Percentiles rank a stretch among this genome's conserved stretches.
phyloP scores from a whole-genome alignment of 768 basidiomycete species.

The Mrakia blollopis region DNA sequence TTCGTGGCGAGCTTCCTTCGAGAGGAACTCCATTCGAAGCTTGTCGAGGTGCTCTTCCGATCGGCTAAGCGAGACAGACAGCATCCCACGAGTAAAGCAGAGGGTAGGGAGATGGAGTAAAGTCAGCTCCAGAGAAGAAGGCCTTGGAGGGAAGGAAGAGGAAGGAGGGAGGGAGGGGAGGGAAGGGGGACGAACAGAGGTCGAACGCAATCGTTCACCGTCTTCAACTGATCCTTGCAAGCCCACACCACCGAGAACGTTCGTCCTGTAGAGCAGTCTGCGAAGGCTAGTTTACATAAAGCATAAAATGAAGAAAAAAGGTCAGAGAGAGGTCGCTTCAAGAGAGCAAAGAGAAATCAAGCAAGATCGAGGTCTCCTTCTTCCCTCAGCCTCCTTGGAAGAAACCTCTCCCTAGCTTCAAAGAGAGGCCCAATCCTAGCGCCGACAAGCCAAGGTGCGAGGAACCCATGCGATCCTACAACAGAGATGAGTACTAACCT shows the following conservation, averaged over 20 bases:
- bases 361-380: conserved; percentile 7
- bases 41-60: conserved; percentile 20
- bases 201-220: conserved; percentile 68
- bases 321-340: neutral
- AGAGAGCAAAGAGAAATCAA: neutral
- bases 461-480: no score
- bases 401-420: neutral
- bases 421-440: no score
- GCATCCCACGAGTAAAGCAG: neutral
- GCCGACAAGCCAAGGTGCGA: no score
- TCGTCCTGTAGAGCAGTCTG: conserved; percentile 73
- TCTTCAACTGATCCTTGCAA: conserved; percentile 63
- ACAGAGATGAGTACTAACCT: conserved; percentile 54
- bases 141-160: neutral
- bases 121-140: neutral
- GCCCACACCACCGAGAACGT: conserved; percentile 81
- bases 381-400: neutral
- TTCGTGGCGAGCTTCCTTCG: conserved; percentile 15
- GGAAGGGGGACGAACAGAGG: conserved; percentile 19
- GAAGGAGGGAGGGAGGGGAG: neutral
- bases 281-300: conserved; percentile 64
- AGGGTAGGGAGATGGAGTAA: neutral
- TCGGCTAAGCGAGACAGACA: neutral
- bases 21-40: conserved; percentile 31
- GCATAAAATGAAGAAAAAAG: neutral